These are phyloP conservation scores for Beauveria varroae DNA, from an alignment of 2,329 filamentous ascomycete genomes.

Conservation along the genomic window DNA sequence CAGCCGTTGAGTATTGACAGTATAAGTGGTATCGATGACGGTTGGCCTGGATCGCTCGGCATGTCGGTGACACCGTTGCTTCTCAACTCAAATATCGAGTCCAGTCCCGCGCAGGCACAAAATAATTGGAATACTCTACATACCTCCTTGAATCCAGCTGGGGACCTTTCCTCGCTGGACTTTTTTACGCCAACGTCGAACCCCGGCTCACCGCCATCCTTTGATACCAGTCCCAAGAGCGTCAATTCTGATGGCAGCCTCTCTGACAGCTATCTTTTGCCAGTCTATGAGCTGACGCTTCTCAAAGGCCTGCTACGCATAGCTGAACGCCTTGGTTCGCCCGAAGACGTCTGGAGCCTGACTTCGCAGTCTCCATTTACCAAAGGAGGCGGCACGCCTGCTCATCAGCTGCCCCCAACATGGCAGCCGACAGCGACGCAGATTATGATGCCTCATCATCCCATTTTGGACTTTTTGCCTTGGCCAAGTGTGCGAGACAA, in stretches of 20 bases:
- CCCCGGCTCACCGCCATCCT: conserved; percentile 13
- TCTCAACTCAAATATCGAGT: neutral
- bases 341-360: conserved; percentile 37
- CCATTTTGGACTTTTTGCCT: conserved; percentile 48
- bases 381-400: conserved; percentile 21
- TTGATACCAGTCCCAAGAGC: conserved; percentile 15
- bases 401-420: conserved; percentile 34
- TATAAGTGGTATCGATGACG: conserved; percentile 12
- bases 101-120: neutral
- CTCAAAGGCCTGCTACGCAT: conserved; percentile 40
- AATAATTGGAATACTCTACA: neutral
- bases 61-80: conserved; percentile 16
- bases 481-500: conserved; percentile 49
- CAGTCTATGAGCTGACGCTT: conserved; percentile 40
- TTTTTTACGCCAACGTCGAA: conserved; percentile 2
- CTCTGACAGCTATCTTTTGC: conserved; percentile 41
- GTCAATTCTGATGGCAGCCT: conserved; percentile 20
- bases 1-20: neutral
- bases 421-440: conserved; percentile 46
- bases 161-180: neutral
- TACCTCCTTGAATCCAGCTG: neutral
- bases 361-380: conserved; percentile 40
- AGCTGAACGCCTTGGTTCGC: conserved; percentile 36
- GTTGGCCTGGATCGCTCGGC: conserved; percentile 18
- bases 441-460: conserved; percentile 44